A percentile compares a stretch with the other conserved stretches of the same genome.
These are phyloP conservation scores for Streptanthus diversifolius DNA, from an alignment of 345 rosid species.

Conservation along the genomic window DNA sequence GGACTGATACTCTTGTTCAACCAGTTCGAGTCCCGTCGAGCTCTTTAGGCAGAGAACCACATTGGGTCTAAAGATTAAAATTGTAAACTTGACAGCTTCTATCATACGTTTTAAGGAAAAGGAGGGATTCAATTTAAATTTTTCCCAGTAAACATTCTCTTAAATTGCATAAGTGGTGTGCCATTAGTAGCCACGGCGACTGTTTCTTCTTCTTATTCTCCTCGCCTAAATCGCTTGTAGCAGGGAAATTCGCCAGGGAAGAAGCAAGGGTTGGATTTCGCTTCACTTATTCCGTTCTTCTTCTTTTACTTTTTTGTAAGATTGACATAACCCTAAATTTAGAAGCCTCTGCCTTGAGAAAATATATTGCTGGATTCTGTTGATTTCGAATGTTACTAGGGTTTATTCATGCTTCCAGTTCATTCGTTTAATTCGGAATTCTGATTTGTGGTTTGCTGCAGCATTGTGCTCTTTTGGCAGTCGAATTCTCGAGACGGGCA, in stretches of 20 bases:
- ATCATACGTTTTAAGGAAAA: background rate
- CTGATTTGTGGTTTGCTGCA: constrained; percentile 22
- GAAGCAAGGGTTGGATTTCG: constrained; percentile 22
- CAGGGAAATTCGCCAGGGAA: constrained; percentile 22
- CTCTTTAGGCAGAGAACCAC: background rate
- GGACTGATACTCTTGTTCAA: background rate
- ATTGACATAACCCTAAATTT: constrained; percentile 14
- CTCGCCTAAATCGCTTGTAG: constrained; percentile 8
- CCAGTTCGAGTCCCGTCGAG: background rate
- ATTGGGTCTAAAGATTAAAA: background rate
- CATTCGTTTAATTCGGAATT: background rate
- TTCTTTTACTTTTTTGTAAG: background rate
- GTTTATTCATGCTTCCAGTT: constrained; percentile 27
- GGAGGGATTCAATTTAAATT: constrained; percentile 11
- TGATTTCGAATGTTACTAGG: constrained; percentile 18
- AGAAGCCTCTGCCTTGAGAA: constrained; percentile 6
- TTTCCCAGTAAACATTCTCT: background rate
- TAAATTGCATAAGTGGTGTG: background rate
- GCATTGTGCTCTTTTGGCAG: constrained; percentile 24
- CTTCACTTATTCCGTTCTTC: background rate
- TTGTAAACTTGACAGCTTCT: background rate
- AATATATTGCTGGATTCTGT: constrained; percentile 2
- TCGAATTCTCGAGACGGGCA: background rate
- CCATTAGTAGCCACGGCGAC: constrained; percentile 17
- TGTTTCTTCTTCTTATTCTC: constrained; percentile 16